Evolutionary conservation across 306 rosid species (phyloP).

Genomic region (Morella rubra): DNA sequence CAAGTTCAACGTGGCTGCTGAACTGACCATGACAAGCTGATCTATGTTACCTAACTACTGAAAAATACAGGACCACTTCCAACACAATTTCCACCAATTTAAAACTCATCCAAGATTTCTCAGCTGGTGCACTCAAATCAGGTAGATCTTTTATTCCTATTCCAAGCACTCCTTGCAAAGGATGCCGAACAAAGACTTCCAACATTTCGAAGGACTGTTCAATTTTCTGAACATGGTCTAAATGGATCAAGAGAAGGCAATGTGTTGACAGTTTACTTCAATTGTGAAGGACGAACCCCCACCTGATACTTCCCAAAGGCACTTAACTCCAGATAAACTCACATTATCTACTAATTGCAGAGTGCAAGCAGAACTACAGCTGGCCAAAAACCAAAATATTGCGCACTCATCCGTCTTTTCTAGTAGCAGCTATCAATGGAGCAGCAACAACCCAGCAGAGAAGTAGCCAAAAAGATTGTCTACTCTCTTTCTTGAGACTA

Average conservation of each 20-base stretch:
- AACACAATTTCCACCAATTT: background rate
- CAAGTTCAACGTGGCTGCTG: background rate
- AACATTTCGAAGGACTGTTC: no score
- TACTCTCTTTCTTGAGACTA: background rate
- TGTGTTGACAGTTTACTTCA: background rate
- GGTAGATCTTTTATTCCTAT: background rate
- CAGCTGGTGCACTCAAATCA: background rate
- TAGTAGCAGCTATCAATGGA: background rate
- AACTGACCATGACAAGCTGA: background rate
- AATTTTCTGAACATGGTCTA: background rate
- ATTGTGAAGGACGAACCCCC: background rate
- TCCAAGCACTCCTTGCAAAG: background rate
- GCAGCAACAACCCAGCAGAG: background rate
- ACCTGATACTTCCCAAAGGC: background rate
- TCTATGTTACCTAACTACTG: background rate
- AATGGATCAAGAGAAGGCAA: background rate
- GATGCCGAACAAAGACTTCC: background rate
- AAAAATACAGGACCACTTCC: background rate
- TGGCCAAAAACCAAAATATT: background rate
- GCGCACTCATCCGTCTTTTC: background rate
- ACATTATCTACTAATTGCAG: background rate
- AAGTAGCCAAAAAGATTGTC: background rate
- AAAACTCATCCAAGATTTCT: background rate
- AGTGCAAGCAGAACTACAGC: background rate
- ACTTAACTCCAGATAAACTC: background rate